Evolutionary conservation across 768 basidiomycete genomes (phyloP), one percentile per base, ranked within the genome.

Genomic region (Suillus luteus): DNA sequence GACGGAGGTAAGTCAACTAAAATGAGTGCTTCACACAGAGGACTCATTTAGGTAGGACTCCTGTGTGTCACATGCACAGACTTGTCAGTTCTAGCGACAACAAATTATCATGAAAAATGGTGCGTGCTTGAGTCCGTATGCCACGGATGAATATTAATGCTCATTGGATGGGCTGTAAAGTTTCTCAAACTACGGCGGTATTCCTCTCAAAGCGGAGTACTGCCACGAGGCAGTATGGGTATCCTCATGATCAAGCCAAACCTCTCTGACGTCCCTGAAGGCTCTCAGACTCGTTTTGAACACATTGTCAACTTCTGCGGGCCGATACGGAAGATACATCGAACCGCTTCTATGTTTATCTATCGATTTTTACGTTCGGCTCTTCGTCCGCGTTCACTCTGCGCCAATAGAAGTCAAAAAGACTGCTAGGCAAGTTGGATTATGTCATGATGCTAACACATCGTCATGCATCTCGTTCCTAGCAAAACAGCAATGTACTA

Each of bases 51-150:
- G 11, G 14, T n/a, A 95, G 95, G 96, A 59, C 78, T 99, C 37
- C 81, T 99, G 1, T 95, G 93, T 69, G 89, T 99, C 44, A 99
- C 97, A 31, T 99, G 97, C 77, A 99, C 97, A 1, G 97, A 99
- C 74, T 81, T 97, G 65, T 86, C 95, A 8, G 95, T 99, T 11
- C 82, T 99, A 27, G 97, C 96, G 0, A 95, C 95, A 2, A 88
- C 85, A 12, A 98, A 98, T 73, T 97, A 92, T 74, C 90, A 96
- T 4, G 97, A 99, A 75, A 99, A 99, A 86, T 95, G 94, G 96
- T 94, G 69, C 55, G 44, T 17, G 41, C 17, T n/a, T 5, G 8
- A 9, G 61, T 60, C 5, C 1, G 6, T 11, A 33, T 55, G 8
- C 41, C 19, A n/a, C 14, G 37, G 48, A 24, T 37, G 8, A 27